Percentiles rank a stretch among this genome's conserved stretches.
Conservation (phyloP, 2,329 filamentous ascomycete genomes). For the Monilinia fructigena region DNA sequence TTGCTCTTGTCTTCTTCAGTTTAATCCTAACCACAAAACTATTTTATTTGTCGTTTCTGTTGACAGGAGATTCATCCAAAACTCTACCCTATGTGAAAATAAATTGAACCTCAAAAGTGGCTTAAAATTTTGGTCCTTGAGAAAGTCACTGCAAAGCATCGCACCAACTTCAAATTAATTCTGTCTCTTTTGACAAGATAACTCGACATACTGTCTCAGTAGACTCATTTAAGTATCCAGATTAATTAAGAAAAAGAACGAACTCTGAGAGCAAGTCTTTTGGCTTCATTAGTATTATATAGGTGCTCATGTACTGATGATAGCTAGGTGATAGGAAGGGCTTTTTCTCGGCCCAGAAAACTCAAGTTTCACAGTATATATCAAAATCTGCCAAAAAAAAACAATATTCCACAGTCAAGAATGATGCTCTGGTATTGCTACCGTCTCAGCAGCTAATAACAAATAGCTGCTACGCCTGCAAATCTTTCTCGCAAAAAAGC, state of each 20-base stretch:
- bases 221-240: neutral
- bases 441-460: neutral
- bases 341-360: too few relatives aligned
- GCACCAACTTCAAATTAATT: neutral
- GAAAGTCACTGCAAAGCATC: neutral
- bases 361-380: neutral
- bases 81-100: neutral
- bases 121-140: neutral
- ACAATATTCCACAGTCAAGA: neutral
- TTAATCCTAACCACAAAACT: neutral
- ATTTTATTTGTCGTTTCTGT: neutral
- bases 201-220: neutral
- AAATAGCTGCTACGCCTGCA: neutral
- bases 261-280: neutral
- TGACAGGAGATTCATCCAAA: neutral
- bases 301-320: too few relatives aligned
- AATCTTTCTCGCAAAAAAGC: neutral
- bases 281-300: too few relatives aligned
- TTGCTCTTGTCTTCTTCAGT: neutral
- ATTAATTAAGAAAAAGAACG: neutral
- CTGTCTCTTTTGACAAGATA: neutral
- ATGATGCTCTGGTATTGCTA: neutral
- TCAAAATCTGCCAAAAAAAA: neutral
- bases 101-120: neutral
- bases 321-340: too few relatives aligned